Evolutionary conservation across 2,329 filamentous ascomycete species (phyloP).

Genomic region (Hypoxylon sp.): DNA sequence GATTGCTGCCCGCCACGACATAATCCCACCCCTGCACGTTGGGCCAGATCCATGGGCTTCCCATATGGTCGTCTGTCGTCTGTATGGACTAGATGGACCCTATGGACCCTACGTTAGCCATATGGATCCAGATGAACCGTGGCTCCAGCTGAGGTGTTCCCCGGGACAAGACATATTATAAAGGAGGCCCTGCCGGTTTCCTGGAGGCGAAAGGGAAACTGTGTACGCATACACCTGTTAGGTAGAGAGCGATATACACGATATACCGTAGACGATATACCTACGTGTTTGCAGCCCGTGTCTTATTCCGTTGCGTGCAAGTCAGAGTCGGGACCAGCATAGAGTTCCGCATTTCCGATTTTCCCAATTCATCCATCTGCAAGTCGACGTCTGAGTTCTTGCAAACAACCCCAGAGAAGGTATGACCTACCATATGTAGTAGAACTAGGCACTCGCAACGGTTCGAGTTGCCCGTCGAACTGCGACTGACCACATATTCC

Average conservation of each 20-base stretch:
- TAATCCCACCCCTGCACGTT: conserved; percentile 25
- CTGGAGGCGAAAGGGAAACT: neutral
- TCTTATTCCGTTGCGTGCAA: conserved; percentile 5
- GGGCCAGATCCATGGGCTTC: conserved; percentile 19
- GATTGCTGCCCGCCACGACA: conserved; percentile 34
- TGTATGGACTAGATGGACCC: neutral
- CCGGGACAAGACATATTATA: conserved; percentile 30
- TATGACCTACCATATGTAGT: too few relatives aligned
- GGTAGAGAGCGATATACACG: neutral
- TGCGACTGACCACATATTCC: conserved; percentile 1
- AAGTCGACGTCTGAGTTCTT: conserved; percentile 29
- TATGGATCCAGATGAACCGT: conserved; percentile 27
- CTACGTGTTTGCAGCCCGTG: conserved; percentile 6
- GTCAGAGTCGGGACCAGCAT: conserved; percentile 3
- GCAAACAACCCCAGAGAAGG: conserved; percentile 20
- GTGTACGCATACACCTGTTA: conserved; percentile 4
- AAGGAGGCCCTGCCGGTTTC: conserved; percentile 21
- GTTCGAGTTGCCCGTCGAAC: neutral
- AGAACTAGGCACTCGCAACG: conserved; percentile 1
- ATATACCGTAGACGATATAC: neutral
- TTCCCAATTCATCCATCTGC: neutral
- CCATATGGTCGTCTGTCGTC: too few relatives aligned
- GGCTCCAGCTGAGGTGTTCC: conserved; percentile 18
- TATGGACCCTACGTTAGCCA: neutral
- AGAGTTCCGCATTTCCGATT: conserved; percentile 24